Evolutionary conservation across 2,329 filamentous ascomycete genomes (phyloP), one percentile per base, ranked within the genome.

Genomic region (Raffaelea deltoideospora): DNA sequence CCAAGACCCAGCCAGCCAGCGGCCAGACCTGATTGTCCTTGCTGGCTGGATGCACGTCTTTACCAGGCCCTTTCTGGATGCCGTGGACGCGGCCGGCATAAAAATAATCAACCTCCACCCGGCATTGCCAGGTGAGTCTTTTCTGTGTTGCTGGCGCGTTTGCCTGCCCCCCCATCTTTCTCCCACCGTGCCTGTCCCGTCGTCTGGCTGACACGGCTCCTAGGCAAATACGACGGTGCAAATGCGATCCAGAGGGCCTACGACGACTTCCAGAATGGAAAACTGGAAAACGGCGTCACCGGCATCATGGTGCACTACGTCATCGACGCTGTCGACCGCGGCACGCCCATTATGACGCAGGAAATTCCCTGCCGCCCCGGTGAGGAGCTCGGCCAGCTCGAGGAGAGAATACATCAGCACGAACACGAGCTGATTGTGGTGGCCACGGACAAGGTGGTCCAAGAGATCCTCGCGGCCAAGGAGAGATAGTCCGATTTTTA

Each of bases 281-380:
- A 68, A 44, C 69, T 84, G 10, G 70, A 76, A 48, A 67, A 80
- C 45, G 68, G 69, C 45, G 69, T 67, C 45, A 92, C 86, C 0
- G 86, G 87, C 1, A 77, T 92, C 37, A 94, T 93, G 87, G 75
- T 85, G 14, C 86, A 94, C 59, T 79, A 87, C 56, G 85, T 93
- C 33, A 76, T 82, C 43, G 64, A 61, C 9, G 74, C 88, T 53
- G 84, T 94, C 37, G 86, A 94, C 59, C 70, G 79, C 50, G 86
- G 86, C 3, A 64, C 70, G 44, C 77, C 82, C 10, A 79, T 93
- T 47, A 50, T 87, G 42, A 69, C 77, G 2, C 56, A 66, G 44
- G 78, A 87, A 56, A 72, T 94, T 19, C 65, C 73, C 38, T 74
- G 69, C 45, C 67, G 68, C 41, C 64, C 70, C 33, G 75, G 72